Percentiles rank a stretch among this genome's conserved stretches.
These are phyloP conservation scores for Stagonosporopsis tanaceti DNA, from an alignment of 2,329 filamentous ascomycete species.

Conservation along the genomic window DNA sequence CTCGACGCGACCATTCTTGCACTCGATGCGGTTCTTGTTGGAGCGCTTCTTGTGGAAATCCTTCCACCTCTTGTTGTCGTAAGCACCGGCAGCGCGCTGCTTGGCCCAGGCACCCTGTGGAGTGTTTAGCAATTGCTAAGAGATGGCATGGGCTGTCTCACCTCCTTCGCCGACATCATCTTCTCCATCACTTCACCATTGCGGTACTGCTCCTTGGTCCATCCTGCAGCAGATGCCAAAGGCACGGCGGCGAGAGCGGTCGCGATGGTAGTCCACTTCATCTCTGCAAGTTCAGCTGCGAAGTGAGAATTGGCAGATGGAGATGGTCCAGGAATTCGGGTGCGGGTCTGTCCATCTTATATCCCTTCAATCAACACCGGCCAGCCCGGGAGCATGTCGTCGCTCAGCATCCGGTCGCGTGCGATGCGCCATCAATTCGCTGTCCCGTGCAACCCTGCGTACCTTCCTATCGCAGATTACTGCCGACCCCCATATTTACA, in stretches of 20 bases:
- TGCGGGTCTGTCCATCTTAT: conserved; percentile 25
- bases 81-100: conserved; percentile 41
- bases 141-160: conserved; percentile 8
- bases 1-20: conserved; percentile 47
- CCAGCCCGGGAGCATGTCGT: conserved; percentile 9
- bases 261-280: conserved; percentile 45
- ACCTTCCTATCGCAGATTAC: conserved; percentile 47
- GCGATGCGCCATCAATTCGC: conserved; percentile 26
- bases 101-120: conserved; percentile 42
- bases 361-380: conserved; percentile 14
- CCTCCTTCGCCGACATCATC: conserved; percentile 48
- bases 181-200: conserved; percentile 46
- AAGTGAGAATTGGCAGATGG: conserved; percentile 32
- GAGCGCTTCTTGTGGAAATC: conserved; percentile 40
- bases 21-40: conserved; percentile 40
- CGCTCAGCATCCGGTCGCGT: conserved; percentile 23
- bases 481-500: conserved; percentile 42
- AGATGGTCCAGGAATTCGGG: conserved; percentile 26
- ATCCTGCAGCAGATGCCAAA: conserved; percentile 40
- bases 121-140: conserved; percentile 20
- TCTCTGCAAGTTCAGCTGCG: conserved; percentile 34
- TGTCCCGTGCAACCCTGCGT: conserved; percentile 19
- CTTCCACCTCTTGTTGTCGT: conserved; percentile 43
- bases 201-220: conserved; percentile 41
- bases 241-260: conserved; percentile 41